These are phyloP conservation scores for Tetracladium setigerum DNA, from an alignment of 495 filamentous ascomycete genomes.

Conservation along the genomic window DNA sequence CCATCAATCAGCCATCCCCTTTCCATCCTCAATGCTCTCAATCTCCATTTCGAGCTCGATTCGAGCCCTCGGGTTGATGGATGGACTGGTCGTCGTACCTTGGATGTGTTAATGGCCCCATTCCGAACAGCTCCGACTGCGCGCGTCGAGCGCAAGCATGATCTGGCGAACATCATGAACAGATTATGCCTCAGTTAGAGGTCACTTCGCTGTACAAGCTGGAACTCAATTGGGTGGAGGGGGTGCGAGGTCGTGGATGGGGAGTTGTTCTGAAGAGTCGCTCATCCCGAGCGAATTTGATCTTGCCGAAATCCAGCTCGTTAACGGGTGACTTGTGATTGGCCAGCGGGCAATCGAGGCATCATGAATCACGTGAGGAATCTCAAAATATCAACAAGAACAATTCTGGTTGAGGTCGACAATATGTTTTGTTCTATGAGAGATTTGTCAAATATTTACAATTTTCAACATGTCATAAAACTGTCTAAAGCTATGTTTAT, in stretches of 20 bases:
- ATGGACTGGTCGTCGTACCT: conserved; percentile 39
- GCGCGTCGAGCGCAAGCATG: conserved; percentile 22
- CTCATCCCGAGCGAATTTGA: conserved; percentile 1
- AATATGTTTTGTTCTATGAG: too few relatives aligned
- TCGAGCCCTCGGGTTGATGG: conserved; percentile 7
- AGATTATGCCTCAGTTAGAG: conserved; percentile 37
- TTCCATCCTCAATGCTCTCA: conserved; percentile 15
- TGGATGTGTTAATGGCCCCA: conserved; percentile 48
- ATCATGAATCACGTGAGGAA: conserved; percentile 3
- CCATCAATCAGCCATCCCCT: conserved; percentile 7
- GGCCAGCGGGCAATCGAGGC: background rate
- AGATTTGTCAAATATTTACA: too few relatives aligned
- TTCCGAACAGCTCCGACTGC: conserved; percentile 57
- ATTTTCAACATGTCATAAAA: too few relatives aligned
- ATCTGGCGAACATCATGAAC: conserved; percentile 31
- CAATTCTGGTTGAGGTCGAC: too few relatives aligned
- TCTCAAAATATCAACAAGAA: too few relatives aligned
- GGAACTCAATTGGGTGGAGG: conserved; percentile 27
- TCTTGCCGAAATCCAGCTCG: conserved; percentile 4
- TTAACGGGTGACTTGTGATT: conserved; percentile 7
- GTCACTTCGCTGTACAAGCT: conserved; percentile 26
- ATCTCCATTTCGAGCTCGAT: conserved; percentile 3
- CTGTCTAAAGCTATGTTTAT: too few relatives aligned
- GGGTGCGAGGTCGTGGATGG: conserved; percentile 25
- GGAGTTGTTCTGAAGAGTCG: conserved; percentile 20